These are phyloP conservation scores for Tylopilus sp. DNA, from an alignment of 768 basidiomycete species.

Conservation along the genomic window DNA sequence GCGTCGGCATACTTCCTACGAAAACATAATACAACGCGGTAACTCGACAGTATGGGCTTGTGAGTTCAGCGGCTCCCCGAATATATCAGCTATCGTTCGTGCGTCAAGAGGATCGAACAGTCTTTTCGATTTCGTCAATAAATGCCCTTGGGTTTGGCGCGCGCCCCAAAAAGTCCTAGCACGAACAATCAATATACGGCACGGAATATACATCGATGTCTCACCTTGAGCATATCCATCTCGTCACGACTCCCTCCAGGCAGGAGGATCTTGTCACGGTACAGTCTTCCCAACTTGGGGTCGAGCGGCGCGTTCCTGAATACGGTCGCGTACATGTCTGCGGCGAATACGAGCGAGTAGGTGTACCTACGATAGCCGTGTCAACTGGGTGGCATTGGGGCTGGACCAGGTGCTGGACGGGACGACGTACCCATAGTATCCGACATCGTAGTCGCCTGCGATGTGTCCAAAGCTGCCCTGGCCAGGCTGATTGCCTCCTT, in stretches of 20 bases:
- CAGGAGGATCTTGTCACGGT: conserved; percentile 72
- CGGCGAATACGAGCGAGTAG: conserved; percentile 65
- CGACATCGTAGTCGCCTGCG: conserved; percentile 63
- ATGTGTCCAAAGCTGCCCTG: conserved; percentile 74
- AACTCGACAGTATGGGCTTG: too few relatives aligned
- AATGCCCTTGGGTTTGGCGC: conserved; percentile 75
- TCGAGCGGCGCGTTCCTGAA: conserved; percentile 77
- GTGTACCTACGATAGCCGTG: conserved; percentile 44
- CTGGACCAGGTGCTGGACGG: not conserved
- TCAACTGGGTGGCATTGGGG: not conserved
- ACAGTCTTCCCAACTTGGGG: conserved; percentile 57
- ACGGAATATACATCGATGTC: not conserved
- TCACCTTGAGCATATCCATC: conserved; percentile 63
- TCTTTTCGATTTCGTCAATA: conserved; percentile 56
- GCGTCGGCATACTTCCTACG: too few relatives aligned
- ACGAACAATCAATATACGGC: not conserved
- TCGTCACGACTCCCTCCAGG: conserved; percentile 75
- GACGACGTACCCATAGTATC: conserved; percentile 55
- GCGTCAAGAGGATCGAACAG: conserved; percentile 24
- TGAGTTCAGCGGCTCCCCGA: too few relatives aligned
- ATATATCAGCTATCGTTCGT: not conserved
- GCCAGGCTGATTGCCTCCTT: conserved; percentile 60
- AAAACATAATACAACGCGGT: too few relatives aligned
- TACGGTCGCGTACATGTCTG: conserved; percentile 62
- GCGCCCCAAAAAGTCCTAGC: conserved; percentile 74